Evolutionary conservation across 495 filamentous ascomycete genomes (phyloP).

Genomic region (Penicillium angulare): DNA sequence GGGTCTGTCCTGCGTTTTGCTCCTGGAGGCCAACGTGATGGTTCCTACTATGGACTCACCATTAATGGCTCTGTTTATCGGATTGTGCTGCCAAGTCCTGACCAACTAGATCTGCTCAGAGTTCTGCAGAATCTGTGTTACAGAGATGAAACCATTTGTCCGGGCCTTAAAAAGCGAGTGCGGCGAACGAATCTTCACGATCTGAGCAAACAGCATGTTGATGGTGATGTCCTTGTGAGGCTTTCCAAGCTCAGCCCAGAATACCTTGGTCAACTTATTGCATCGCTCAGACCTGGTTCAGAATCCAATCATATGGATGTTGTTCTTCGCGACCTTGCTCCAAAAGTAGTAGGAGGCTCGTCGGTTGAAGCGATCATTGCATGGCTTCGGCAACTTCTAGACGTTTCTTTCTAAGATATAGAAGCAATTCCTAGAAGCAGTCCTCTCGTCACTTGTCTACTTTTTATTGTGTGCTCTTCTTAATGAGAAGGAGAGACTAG

Average conservation of each 20-base stretch:
- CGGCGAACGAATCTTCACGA: slow-evolving; percentile 21
- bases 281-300: neutral
- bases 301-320: neutral
- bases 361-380: slow-evolving; percentile 2
- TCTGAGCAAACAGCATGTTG: slow-evolving; percentile 54
- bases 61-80: slow-evolving; percentile 65
- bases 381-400: slow-evolving; percentile 16
- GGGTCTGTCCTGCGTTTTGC: slow-evolving; percentile 33
- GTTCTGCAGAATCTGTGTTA: slow-evolving; percentile 61
- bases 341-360: slow-evolving; percentile 4
- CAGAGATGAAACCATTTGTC: slow-evolving; percentile 37
- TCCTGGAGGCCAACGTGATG: slow-evolving; percentile 6
- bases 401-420: slow-evolving; percentile 12
- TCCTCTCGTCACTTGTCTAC: no score
- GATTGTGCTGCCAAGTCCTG: slow-evolving; percentile 53
- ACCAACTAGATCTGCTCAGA: slow-evolving; percentile 58
- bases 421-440: no score
- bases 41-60: slow-evolving; percentile 53
- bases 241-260: slow-evolving; percentile 49
- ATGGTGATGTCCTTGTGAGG: slow-evolving; percentile 63
- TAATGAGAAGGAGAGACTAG: no score
- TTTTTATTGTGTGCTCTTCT: no score
- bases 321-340: neutral
- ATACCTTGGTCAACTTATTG: slow-evolving; percentile 40
- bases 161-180: slow-evolving; percentile 29